Percentiles rank a stretch among this genome's conserved stretches.
Evolutionary conservation across 805 yeast genomes (phyloP).

Genomic region (Pachysolen tannophilus): DNA sequence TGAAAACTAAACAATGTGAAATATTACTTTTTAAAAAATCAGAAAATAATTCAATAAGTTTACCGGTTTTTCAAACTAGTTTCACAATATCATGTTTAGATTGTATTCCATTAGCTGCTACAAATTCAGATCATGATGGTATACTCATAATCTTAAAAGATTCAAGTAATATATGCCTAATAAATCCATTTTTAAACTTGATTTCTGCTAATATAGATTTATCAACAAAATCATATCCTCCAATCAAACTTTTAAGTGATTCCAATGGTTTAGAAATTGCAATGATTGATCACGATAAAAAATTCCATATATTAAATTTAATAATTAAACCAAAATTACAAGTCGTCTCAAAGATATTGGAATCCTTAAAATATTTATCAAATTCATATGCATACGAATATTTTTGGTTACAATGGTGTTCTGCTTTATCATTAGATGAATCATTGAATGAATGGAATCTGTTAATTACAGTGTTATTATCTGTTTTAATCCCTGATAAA

Average conservation of each 20-base stretch:
- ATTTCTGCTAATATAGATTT: constrained; percentile 26
- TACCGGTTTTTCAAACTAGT: no score
- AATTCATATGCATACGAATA: constrained; percentile 52
- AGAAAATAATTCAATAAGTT: constrained; percentile 2
- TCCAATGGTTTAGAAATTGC: constrained; percentile 18
- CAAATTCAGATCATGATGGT: constrained; percentile 31
- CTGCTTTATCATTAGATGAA: constrained; percentile 37
- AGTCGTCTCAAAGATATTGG: constrained; percentile 37
- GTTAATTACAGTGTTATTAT: constrained; percentile 41
- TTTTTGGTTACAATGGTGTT: constrained; percentile 58
- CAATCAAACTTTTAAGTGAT: constrained; percentile 15
- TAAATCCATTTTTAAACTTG: constrained; percentile 52
- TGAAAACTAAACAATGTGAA: constrained; percentile 30
- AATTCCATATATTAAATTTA: constrained; percentile 25
- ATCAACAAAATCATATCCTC: constrained; percentile 14
- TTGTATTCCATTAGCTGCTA: constrained; percentile 28
- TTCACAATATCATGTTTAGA: constrained; percentile 19
- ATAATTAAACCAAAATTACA: constrained; percentile 36
- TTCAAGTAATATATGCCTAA: constrained; percentile 27
- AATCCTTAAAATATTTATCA: constrained; percentile 41
- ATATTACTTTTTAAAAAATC: constrained; percentile 41
- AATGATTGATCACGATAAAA: constrained; percentile 13
- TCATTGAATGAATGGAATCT: constrained; percentile 52
- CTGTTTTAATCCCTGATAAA: constrained; percentile 41
- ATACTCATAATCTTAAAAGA: constrained; percentile 34